A percentile compares a stretch with the other conserved stretches of the same genome.
Evolutionary conservation across 2,329 filamentous ascomycete species (phyloP).

Genomic region (Davidsoniella neocaledoniae): DNA sequence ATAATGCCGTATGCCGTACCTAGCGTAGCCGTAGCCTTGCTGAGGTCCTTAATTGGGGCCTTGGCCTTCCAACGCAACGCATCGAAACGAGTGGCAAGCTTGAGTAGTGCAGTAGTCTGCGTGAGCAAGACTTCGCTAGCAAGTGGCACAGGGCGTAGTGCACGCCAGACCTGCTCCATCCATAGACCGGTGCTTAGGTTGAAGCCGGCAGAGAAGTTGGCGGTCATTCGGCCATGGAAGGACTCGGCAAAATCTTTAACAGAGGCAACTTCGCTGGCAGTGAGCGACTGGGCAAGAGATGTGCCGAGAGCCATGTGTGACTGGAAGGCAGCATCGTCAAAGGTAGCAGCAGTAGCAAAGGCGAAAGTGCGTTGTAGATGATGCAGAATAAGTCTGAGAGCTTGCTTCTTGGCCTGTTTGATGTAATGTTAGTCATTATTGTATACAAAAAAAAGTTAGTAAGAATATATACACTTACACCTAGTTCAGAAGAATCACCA

Average conservation of each 20-base stretch:
- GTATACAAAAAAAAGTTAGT: neutral
- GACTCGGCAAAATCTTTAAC: constrained; percentile 21
- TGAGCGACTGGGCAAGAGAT: constrained; percentile 1
- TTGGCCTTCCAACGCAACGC: constrained; percentile 40
- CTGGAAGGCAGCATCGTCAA: constrained; percentile 48
- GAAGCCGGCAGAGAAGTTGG: constrained; percentile 52
- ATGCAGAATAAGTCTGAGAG: constrained; percentile 27
- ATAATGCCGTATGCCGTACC: constrained; percentile 40
- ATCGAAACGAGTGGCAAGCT: constrained; percentile 43
- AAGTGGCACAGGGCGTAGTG: constrained; percentile 47
- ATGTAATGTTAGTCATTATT: neutral
- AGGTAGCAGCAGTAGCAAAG: constrained; percentile 27
- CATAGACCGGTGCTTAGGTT: constrained; percentile 57
- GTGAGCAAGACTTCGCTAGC: constrained; percentile 28
- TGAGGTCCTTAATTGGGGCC: constrained; percentile 33
- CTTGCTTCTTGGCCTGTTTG: constrained; percentile 12
- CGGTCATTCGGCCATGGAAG: constrained; percentile 28
- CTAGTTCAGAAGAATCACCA: neutral
- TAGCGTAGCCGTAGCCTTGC: constrained; percentile 36
- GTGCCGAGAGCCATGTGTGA: constrained; percentile 38
- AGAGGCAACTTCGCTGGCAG: neutral
- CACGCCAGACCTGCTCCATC: constrained; percentile 66
- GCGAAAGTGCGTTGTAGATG: constrained; percentile 38
- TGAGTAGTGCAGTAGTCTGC: constrained; percentile 34
- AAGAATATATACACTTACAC: neutral